phyloP scores from a whole-genome alignment of 129 eudicot genomes.

The Cynara cardunculus region DNA sequence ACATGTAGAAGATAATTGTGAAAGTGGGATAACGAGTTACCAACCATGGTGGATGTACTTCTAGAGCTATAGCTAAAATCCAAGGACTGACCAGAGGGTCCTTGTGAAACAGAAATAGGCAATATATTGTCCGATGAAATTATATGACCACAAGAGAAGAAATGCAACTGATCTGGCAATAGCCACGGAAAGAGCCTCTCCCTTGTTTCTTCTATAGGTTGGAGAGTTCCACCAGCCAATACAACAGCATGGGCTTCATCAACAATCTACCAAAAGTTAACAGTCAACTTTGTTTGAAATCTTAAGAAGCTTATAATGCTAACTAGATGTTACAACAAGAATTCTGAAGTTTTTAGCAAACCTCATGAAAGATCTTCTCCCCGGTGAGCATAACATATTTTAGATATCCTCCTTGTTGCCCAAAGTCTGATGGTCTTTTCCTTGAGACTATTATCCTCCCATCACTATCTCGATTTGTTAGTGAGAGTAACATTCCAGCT shows the following conservation, averaged over 20 bases:
- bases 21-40: slow-evolving; percentile 20
- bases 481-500: slow-evolving; percentile 60
- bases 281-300: neutral
- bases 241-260: slow-evolving; percentile 86
- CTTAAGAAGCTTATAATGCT: neutral
- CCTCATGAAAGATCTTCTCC: slow-evolving; percentile 91
- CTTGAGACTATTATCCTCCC: slow-evolving; percentile 80
- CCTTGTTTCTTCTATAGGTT: slow-evolving; percentile 89
- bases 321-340: neutral
- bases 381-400: slow-evolving; percentile 96
- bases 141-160: slow-evolving; percentile 90
- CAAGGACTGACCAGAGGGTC: slow-evolving; percentile 78
- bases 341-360: slow-evolving; percentile 28
- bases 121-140: slow-evolving; percentile 69
- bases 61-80: slow-evolving; percentile 81
- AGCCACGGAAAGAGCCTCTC: slow-evolving; percentile 89
- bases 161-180: slow-evolving; percentile 52
- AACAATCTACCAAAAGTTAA: slow-evolving; percentile 43
- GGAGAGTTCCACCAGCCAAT: slow-evolving; percentile 96
- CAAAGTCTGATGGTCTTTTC: slow-evolving; percentile 38
- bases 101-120: slow-evolving; percentile 81
- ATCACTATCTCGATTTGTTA: slow-evolving; percentile 76
- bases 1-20: neutral
- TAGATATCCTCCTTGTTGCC: slow-evolving; percentile 59
- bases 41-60: slow-evolving; percentile 62